A percentile compares a stretch with the other conserved stretches of the same genome.
phyloP scores from a whole-genome alignment of 2,329 filamentous ascomycete species.

The Dothiorella sarmentorum region DNA sequence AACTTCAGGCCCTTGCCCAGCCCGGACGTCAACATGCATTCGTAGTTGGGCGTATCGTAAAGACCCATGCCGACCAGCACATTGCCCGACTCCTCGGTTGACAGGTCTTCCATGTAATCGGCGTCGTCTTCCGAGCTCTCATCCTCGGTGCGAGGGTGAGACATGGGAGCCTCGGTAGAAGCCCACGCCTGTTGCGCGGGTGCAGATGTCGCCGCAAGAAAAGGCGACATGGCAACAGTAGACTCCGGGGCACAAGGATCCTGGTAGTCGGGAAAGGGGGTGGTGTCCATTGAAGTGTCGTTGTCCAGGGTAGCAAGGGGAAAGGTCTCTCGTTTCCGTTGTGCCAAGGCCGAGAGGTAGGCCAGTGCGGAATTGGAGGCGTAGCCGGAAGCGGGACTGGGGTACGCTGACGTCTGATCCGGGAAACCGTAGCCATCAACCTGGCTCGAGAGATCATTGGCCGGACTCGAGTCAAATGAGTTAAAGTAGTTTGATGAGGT shows the following conservation, averaged over 20 bases:
- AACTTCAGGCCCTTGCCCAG: slow-evolving; percentile 72
- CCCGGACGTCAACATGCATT: slow-evolving; percentile 41
- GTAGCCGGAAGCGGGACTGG: slow-evolving; percentile 17
- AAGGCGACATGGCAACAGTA: neutral
- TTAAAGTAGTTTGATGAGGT: slow-evolving; percentile 49
- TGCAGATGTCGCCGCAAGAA: neutral
- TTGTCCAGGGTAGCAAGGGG: slow-evolving; percentile 7
- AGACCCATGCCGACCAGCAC: slow-evolving; percentile 79
- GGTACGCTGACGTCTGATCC: slow-evolving; percentile 14
- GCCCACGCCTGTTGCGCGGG: neutral
- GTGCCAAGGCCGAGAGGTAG: slow-evolving; percentile 15
- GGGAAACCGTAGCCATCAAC: slow-evolving; percentile 10
- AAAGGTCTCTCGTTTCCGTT: slow-evolving; percentile 12
- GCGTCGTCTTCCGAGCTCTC: slow-evolving; percentile 38
- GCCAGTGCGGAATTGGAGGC: slow-evolving; percentile 9
- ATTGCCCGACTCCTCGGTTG: slow-evolving; percentile 58
- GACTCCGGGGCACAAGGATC: neutral
- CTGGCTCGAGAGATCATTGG: slow-evolving; percentile 5
- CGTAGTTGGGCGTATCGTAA: slow-evolving; percentile 68
- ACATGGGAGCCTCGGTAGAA: neutral
- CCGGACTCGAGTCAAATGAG: slow-evolving; percentile 9
- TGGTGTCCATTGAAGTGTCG: slow-evolving; percentile 3
- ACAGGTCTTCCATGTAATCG: slow-evolving; percentile 49
- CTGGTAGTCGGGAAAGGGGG: slow-evolving; percentile 9
- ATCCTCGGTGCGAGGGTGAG: slow-evolving; percentile 5